These are phyloP conservation scores for Quercus suber DNA, from an alignment of 306 rosid genomes.

Conservation along the genomic window DNA sequence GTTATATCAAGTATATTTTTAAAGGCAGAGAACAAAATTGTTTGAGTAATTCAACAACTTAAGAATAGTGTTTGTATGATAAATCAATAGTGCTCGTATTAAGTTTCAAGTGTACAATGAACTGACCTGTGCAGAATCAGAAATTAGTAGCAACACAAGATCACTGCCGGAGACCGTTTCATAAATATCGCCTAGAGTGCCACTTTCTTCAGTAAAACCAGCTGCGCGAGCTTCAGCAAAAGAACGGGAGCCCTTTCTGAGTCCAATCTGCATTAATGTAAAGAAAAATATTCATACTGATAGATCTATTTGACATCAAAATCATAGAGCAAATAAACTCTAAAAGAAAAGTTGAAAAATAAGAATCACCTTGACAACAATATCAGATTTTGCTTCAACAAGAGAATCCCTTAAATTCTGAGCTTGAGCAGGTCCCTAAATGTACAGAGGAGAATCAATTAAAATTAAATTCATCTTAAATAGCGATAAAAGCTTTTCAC, in stretches of 20 bases:
- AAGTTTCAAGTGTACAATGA: neutral
- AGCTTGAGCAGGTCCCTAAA: conserved; percentile 98
- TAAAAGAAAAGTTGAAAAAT: neutral
- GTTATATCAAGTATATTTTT: no score
- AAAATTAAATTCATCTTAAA: no score
- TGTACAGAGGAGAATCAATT: neutral
- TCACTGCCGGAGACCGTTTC: conserved; percentile 85
- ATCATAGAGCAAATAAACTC: neutral
- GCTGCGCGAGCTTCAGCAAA: conserved; percentile 84
- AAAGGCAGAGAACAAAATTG: no score
- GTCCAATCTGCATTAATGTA: conserved; percentile 66
- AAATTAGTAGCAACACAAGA: conserved; percentile 87
- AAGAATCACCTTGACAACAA: conserved; percentile 80
- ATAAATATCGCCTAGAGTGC: conserved; percentile 91
- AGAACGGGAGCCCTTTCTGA: conserved; percentile 92
- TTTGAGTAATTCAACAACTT: no score
- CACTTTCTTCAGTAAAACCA: conserved; percentile 89
- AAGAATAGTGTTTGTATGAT: no score
- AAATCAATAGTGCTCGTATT: neutral
- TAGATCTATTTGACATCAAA: neutral
- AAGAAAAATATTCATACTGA: neutral
- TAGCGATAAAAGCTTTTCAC: no score
- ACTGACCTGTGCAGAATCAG: conserved; percentile 96
- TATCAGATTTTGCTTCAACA: conserved; percentile 78
- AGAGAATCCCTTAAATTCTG: conserved; percentile 93